Base-by-base conservation (phyloP, 495 filamentous ascomycete species). In the Daldinia grandis region DNA sequence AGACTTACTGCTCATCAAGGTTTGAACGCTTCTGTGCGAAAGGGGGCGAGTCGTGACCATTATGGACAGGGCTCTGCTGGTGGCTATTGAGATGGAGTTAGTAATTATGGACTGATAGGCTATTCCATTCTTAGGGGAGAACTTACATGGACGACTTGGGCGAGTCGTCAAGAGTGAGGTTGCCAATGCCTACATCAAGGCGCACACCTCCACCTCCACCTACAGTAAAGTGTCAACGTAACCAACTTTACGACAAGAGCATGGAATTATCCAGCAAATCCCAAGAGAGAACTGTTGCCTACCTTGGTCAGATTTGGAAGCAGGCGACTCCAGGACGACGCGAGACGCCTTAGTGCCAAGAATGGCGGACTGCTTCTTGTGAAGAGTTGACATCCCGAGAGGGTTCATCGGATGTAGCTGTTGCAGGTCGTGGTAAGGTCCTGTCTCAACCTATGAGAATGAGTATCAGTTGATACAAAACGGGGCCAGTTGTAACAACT, bases 261-360 rank as follows among this genome's bases (percentile, higher is more conserved):
- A 10, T 14, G 14, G 31, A 8, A 5, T 17, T 27, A 12, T 30
- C 30, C 12, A 25, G 21, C 19, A 24, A 15, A 5, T 38, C n/a
- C 37, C 9, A 33, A 19, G 24, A 60, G n/a, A 67, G 21, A 3
- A 12, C 5, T 47, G 2, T 4, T 3, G 65, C 65, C 66, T 44
- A 69, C 70, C 70, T 40, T 69, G 57, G 14, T 73, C 70, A 5
- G 65, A 73, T 57, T 73, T 69, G 10, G 60, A 50, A 10, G 9
- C 35, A 21, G 65, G 61, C 10, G 65, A 65, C 8, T 54, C 33
- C 3, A 21, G 14, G 24, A 28, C 27, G 0, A 42, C 17, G 25
- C 44, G 56, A 14, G 40, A n/a, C 33, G 42, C 38, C 5, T 17
- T 33, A 7, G 21, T 55, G 35, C 53, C 54, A 44, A 69, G 50